Conservation (phyloP, 176 grass and related monocot genomes). For the Hyparrhenia diplandra region DNA sequence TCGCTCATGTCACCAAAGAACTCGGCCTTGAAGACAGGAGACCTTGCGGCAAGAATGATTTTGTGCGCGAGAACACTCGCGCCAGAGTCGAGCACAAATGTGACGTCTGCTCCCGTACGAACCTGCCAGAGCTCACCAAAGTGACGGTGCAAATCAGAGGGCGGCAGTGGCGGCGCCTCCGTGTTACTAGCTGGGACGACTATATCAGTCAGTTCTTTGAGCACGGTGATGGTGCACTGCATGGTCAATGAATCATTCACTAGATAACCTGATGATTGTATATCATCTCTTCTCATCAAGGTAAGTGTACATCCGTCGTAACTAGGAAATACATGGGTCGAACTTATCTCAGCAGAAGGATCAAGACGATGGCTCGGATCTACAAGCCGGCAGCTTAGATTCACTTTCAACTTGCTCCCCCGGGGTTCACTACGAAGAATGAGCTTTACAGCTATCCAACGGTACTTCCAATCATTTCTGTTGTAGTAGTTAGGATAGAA, state of each 20-base stretch:
- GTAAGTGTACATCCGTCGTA: background rate
- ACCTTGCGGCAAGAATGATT: constrained; percentile 13
- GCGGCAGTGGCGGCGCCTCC: no score
- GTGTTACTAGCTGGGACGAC: no score
- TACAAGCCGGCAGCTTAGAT: background rate
- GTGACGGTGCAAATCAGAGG: no score
- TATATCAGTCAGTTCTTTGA: no score
- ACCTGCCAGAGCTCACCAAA: background rate
- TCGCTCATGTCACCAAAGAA: constrained; percentile 26
- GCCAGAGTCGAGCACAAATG: background rate
- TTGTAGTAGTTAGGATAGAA: background rate
- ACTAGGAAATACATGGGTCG: background rate
- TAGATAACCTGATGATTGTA: no score
- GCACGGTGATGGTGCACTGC: no score
- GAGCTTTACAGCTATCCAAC: background rate
- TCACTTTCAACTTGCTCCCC: background rate
- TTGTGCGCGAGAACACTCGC: constrained; percentile 22
- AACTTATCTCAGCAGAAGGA: background rate
- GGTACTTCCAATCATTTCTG: fast-evolving
- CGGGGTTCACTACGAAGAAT: background rate
- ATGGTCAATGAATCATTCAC: no score
- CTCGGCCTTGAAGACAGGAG: constrained; percentile 21
- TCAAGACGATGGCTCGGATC: background rate
- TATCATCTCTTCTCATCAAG: no score
- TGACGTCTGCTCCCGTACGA: constrained; percentile 19